Evolutionary conservation across 2,329 filamentous ascomycete species (phyloP).

Genomic region (Teratosphaeria nubilosa): DNA sequence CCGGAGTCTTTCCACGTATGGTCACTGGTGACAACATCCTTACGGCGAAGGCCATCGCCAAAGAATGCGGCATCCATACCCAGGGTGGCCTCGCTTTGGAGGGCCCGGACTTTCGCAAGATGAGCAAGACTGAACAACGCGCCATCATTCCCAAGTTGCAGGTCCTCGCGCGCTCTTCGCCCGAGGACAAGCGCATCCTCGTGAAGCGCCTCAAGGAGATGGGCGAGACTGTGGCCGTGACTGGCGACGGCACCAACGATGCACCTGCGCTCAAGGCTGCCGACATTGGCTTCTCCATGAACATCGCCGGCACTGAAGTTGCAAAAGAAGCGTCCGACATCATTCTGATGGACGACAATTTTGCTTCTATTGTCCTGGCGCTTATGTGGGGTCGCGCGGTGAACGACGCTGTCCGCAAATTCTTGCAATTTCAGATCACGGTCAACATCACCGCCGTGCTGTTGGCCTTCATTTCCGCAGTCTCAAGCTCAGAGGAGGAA

Average conservation of each 20-base stretch:
- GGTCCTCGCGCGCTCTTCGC: conserved; percentile 58
- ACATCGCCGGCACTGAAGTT: conserved; percentile 55
- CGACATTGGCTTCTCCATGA: conserved; percentile 60
- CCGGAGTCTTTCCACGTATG: conserved; percentile 64
- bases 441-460: conserved; percentile 88
- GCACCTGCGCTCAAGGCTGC: conserved; percentile 56
- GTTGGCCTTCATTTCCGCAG: conserved; percentile 78
- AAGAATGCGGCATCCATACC: conserved; percentile 57
- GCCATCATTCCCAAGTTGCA: conserved; percentile 52
- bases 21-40: conserved; percentile 64
- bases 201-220: conserved; percentile 55
- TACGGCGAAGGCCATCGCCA: conserved; percentile 63
- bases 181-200: conserved; percentile 58
- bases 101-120: conserved; percentile 35
- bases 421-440: conserved; percentile 62
- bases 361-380: conserved; percentile 52
- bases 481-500: conserved; percentile 55
- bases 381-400: conserved; percentile 53
- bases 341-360: conserved; percentile 54
- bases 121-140: conserved; percentile 38
- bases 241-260: conserved; percentile 58
- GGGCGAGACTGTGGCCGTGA: conserved; percentile 57
- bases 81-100: conserved; percentile 34
- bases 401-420: conserved; percentile 46
- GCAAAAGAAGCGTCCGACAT: conserved; percentile 53